phyloP scores from a whole-genome alignment of 305 asterid species.

The Petunia hybrid region DNA sequence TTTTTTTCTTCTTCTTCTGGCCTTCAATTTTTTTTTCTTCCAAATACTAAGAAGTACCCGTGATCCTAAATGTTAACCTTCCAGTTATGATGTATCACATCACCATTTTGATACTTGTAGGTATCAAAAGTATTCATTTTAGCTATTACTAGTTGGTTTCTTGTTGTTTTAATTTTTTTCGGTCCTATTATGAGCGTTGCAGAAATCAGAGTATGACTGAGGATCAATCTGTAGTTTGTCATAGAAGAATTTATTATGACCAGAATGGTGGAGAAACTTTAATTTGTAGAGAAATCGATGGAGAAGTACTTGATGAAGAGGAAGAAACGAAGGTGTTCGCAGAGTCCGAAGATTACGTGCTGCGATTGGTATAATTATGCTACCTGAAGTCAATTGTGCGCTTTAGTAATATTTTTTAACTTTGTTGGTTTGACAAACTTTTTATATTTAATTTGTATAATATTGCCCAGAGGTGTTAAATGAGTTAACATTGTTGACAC shows the following conservation, averaged over 20 bases:
- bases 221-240: slow-evolving; percentile 98
- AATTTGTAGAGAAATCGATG: slow-evolving; percentile 98
- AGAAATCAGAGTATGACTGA: slow-evolving; percentile 99
- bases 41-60: not conserved
- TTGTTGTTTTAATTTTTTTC: slow-evolving; percentile 8
- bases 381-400: not conserved
- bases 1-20: too few species aligned
- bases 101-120: slow-evolving; percentile 20
- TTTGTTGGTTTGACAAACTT: not conserved
- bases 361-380: slow-evolving; percentile 69
- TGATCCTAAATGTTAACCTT: slow-evolving; percentile 18
- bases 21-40: not conserved
- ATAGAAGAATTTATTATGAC: slow-evolving; percentile 96
- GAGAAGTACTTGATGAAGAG: slow-evolving; percentile 86
- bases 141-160: slow-evolving; percentile 12
- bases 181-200: slow-evolving; percentile 34
- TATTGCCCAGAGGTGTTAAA: too few species aligned
- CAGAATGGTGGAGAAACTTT: slow-evolving; percentile 98
- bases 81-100: not conserved
- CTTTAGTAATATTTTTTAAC: slow-evolving; percentile 21
- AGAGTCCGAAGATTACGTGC: slow-evolving; percentile 84
- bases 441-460: too few species aligned
- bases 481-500: too few species aligned
- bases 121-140: slow-evolving; percentile 22
- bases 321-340: slow-evolving; percentile 89